Conservation (phyloP, 257 asterid species). For the Thymus mandschuricus region DNA sequence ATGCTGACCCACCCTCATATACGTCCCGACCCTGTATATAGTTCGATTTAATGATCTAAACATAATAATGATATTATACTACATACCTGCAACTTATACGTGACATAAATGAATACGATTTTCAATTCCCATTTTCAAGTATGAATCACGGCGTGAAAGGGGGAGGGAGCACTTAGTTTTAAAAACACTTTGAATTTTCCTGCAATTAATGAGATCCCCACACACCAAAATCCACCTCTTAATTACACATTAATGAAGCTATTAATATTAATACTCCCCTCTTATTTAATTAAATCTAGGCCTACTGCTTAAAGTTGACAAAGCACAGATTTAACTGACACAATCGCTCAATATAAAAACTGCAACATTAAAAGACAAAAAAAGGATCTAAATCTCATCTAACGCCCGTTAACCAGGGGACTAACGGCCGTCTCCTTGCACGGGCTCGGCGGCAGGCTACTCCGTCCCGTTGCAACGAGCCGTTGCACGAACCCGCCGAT, state of each 20-base stretch:
- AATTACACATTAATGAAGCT: conserved; percentile 29
- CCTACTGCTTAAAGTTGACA: conserved; percentile 41
- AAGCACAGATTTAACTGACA: conserved; percentile 45
- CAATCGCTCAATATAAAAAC: conserved; percentile 33
- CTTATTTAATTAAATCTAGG: conserved; percentile 43
- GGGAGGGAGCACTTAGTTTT: background rate
- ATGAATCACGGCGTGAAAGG: background rate
- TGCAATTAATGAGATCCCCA: conserved; percentile 23
- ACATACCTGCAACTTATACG: too few relatives aligned
- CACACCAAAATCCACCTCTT: conserved; percentile 23
- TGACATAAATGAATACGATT: too few relatives aligned
- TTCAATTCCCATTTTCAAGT: too few relatives aligned
- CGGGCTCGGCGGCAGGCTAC: conserved; percentile 93
- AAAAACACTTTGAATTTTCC: background rate
- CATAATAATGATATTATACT: too few relatives aligned
- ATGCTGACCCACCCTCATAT: too few relatives aligned
- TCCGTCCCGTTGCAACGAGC: conserved; percentile 73
- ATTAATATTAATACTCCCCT: conserved; percentile 19
- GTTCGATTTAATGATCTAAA: too few relatives aligned
- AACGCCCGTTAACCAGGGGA: conserved; percentile 86
- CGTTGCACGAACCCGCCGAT: conserved; percentile 76
- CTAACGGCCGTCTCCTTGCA: conserved; percentile 87
- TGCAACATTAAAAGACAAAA: conserved; percentile 23
- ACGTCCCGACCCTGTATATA: too few relatives aligned
- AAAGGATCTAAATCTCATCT: conserved; percentile 12